These are phyloP conservation scores for Haplosporangium sp. DNA, from an alignment of 371 early-diverging fungal genomes.

Conservation along the genomic window DNA sequence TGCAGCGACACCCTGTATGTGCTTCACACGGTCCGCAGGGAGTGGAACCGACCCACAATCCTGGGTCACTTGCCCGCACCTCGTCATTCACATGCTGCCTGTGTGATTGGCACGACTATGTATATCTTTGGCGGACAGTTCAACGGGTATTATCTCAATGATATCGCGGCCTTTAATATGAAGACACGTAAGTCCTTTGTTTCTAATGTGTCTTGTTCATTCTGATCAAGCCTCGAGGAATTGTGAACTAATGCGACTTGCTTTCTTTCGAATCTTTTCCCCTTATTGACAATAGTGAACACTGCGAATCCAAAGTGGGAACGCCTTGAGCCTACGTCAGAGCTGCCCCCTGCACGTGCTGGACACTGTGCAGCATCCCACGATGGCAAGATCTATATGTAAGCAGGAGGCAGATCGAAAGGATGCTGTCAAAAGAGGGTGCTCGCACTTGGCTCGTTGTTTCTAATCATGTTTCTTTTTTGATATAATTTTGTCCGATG, in stretches of 20 bases:
- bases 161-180: conserved; percentile 77
- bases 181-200: conserved; percentile 61
- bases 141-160: conserved; percentile 73
- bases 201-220: not conserved
- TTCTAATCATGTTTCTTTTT: not conserved
- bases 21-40: conserved; percentile 53
- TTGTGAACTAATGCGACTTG: too few species aligned
- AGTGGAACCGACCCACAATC: conserved; percentile 67
- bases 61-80: conserved; percentile 70
- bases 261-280: not conserved
- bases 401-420: too few species aligned
- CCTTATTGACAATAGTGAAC: conserved; percentile 31
- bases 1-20: conserved; percentile 42
- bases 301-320: conserved; percentile 67
- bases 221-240: too few species aligned
- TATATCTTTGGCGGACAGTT: conserved; percentile 82
- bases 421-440: not conserved
- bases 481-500: not conserved
- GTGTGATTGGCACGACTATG: conserved; percentile 71
- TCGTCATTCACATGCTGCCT: conserved; percentile 76
- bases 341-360: conserved; percentile 67
- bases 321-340: conserved; percentile 59
- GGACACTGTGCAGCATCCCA: conserved; percentile 69
- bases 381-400: conserved; percentile 73
- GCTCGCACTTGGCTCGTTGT: not conserved